Evolutionary conservation across 495 filamentous ascomycete genomes (phyloP).

Genomic region (Daldinia grandis): DNA sequence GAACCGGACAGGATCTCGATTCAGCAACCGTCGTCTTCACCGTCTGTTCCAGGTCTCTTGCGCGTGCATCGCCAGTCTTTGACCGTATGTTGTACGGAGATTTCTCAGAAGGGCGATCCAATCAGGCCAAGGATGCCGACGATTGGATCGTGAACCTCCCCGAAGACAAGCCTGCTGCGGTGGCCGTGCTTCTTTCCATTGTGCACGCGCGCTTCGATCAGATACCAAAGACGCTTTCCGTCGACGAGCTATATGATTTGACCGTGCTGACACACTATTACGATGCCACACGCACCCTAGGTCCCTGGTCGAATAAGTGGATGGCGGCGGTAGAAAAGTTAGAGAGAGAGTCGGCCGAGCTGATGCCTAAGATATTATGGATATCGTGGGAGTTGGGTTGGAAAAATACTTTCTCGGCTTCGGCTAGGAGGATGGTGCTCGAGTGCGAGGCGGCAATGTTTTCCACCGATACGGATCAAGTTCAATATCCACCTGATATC

Average conservation of each 20-base stretch:
- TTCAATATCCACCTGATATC: background rate
- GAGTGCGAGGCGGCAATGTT: background rate
- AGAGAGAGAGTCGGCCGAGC: background rate
- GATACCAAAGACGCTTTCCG: background rate
- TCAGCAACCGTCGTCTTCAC: background rate
- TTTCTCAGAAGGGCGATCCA: slow-evolving; percentile 17
- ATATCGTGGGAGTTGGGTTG: background rate
- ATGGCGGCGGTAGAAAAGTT: background rate
- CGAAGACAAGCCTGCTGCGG: background rate
- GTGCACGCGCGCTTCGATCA: background rate
- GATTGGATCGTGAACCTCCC: background rate
- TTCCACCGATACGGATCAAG: background rate
- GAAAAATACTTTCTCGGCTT: background rate
- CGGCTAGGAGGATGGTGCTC: background rate
- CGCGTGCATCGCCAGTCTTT: slow-evolving; percentile 24
- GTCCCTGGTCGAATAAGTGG: background rate
- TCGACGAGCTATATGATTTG: background rate
- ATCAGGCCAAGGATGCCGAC: slow-evolving; percentile 4
- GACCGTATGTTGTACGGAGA: slow-evolving; percentile 28
- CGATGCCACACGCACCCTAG: background rate
- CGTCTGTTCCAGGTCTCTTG: slow-evolving; percentile 18
- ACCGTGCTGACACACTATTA: background rate
- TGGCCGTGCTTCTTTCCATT: background rate
- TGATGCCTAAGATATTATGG: background rate
- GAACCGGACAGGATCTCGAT: slow-evolving; percentile 3